Percentiles rank a stretch among this genome's conserved stretches.
These are phyloP conservation scores for Exophiala lecanii-corni DNA, from an alignment of 2,329 filamentous ascomycete species.

Conservation along the genomic window DNA sequence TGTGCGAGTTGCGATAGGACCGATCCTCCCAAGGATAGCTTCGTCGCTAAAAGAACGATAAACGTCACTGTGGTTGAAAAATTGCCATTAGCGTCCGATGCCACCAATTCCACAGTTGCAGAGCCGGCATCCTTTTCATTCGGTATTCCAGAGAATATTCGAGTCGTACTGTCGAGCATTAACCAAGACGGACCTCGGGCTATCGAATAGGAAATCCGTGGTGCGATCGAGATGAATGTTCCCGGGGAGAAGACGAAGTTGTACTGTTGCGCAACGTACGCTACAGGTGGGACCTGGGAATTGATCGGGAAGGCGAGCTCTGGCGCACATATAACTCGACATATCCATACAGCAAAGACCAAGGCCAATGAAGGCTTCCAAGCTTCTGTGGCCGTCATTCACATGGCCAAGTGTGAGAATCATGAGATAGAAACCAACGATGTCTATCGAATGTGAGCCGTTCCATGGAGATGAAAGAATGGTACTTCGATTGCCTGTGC, in stretches of 20 bases:
- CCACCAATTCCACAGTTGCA: slow-evolving; percentile 61
- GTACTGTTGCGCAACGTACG: slow-evolving; percentile 57
- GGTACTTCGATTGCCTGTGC: no score
- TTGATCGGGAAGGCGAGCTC: slow-evolving; percentile 67
- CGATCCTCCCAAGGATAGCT: slow-evolving; percentile 33
- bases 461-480: no score
- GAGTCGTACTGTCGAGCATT: slow-evolving; percentile 59
- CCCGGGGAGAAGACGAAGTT: slow-evolving; percentile 44
- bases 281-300: slow-evolving; percentile 76
- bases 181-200: slow-evolving; percentile 67
- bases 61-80: slow-evolving; percentile 63
- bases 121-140: slow-evolving; percentile 52
- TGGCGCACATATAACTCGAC: slow-evolving; percentile 6
- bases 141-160: slow-evolving; percentile 69
- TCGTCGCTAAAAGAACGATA: slow-evolving; percentile 56
- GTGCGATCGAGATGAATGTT: slow-evolving; percentile 63
- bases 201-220: slow-evolving; percentile 62
- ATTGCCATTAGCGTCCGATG: slow-evolving; percentile 62
- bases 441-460: no score
- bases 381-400: slow-evolving; percentile 15
- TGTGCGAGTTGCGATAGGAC: slow-evolving; percentile 35
- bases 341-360: neutral
- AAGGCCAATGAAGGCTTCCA: slow-evolving; percentile 10
- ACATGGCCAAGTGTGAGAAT: slow-evolving; percentile 5
- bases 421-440: no score